A percentile compares a stretch with the other conserved stretches of the same genome.
phyloP scores from a whole-genome alignment of 768 basidiomycete species.

The Pleurotus tuber-regium region DNA sequence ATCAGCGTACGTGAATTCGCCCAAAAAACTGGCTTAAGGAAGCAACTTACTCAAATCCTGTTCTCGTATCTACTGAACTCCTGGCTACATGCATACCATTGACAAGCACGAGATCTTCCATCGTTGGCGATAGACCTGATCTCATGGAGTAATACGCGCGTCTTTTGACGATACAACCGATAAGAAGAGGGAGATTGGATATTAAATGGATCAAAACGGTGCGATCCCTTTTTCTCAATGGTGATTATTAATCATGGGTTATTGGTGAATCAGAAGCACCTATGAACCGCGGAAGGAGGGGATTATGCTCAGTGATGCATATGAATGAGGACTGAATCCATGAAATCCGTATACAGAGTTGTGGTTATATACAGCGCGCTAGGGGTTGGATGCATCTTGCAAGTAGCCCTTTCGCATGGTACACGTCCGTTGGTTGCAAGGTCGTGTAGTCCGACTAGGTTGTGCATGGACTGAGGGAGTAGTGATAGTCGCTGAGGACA shows the following conservation, averaged over 20 bases:
- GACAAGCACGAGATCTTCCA: conserved; percentile 79
- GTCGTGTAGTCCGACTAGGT: too few relatives aligned
- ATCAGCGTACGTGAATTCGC: background rate
- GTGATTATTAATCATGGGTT: conserved; percentile 28
- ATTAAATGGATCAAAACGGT: background rate
- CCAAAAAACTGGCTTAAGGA: background rate
- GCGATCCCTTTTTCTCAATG: background rate
- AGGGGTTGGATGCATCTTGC: too few relatives aligned
- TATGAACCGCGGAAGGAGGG: conserved; percentile 81
- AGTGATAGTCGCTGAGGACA: too few relatives aligned
- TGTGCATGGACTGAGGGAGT: too few relatives aligned
- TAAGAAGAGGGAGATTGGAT: conserved; percentile 42
- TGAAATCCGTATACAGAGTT: too few relatives aligned
- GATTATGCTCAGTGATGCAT: conserved; percentile 61
- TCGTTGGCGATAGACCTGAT: conserved; percentile 60
- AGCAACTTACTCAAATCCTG: conserved; percentile 75
- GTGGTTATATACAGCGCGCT: too few relatives aligned
- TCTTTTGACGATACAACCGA: conserved; percentile 69
- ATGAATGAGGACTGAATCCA: too few relatives aligned
- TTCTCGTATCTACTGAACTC: conserved; percentile 71
- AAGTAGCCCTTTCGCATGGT: too few relatives aligned
- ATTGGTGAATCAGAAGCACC: conserved; percentile 70
- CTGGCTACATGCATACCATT: conserved; percentile 79
- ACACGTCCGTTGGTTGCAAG: too few relatives aligned
- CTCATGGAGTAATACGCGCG: conserved; percentile 67